These are phyloP conservation scores for Geosmithia morbida DNA, from an alignment of 2,329 filamentous ascomycete genomes.

Conservation along the genomic window DNA sequence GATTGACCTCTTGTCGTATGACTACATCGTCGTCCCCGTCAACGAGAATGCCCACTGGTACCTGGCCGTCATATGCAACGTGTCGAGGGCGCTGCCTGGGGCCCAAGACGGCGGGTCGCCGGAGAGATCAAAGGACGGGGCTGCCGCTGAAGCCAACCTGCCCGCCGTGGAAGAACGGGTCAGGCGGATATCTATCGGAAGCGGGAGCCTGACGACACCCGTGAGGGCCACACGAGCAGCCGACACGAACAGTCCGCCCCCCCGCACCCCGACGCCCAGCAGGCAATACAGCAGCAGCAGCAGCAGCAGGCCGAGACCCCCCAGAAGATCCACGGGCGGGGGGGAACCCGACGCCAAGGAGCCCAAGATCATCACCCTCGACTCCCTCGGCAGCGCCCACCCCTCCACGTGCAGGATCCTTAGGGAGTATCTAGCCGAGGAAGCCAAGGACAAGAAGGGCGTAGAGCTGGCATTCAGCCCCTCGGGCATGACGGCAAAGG, in stretches of 20 bases:
- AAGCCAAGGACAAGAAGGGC: slow-evolving; percentile 49
- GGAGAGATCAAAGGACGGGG: slow-evolving; percentile 5
- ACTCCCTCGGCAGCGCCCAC: slow-evolving; percentile 62
- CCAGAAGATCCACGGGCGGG: not conserved
- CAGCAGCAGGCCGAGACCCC: not conserved
- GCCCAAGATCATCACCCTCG: slow-evolving; percentile 70
- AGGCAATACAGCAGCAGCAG: not conserved
- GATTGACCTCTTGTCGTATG: slow-evolving; percentile 69
- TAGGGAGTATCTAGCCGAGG: slow-evolving; percentile 62
- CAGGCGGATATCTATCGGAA: slow-evolving; percentile 8
- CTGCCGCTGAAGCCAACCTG: slow-evolving; percentile 5
- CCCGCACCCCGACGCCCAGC: not conserved
- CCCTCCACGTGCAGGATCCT: slow-evolving; percentile 50
- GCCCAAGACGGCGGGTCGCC: not conserved
- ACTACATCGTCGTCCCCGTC: slow-evolving; percentile 85
- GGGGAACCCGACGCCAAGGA: slow-evolving; percentile 24
- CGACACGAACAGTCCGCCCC: not conserved
- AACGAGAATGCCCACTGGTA: slow-evolving; percentile 88
- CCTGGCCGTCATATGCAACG: slow-evolving; percentile 86
- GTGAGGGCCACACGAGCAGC: slow-evolving; percentile 1
- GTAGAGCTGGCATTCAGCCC: slow-evolving; percentile 21
- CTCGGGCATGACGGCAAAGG: slow-evolving; percentile 51
- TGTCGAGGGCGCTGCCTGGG: slow-evolving; percentile 41
- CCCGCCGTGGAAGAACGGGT: slow-evolving; percentile 5
- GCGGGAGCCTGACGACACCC: not conserved